Evolutionary conservation across 2,329 filamentous ascomycete genomes (phyloP).

Genomic region (Exophiala oligosperma): DNA sequence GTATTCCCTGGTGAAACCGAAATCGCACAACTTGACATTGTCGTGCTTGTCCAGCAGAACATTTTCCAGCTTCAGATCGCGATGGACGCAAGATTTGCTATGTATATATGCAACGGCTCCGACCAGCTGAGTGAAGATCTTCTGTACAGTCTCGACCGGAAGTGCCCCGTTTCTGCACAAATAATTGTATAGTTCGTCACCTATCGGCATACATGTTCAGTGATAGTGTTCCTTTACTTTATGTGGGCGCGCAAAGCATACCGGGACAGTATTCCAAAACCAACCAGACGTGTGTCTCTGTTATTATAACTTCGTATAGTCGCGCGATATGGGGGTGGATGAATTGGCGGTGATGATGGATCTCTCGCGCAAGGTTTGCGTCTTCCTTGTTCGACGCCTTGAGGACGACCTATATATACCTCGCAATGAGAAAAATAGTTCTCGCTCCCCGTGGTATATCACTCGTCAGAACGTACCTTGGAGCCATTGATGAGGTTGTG

Average conservation of each 20-base stretch:
- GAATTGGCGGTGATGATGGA: constrained; percentile 97
- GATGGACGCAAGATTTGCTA: constrained; percentile 90
- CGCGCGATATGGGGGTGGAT: constrained; percentile 95
- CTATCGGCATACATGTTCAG: constrained; percentile 48
- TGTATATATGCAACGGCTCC: constrained; percentile 96
- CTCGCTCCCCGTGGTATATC: background rate
- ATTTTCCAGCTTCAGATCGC: constrained; percentile 94
- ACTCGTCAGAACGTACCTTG: constrained; percentile 62
- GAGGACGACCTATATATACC: constrained; percentile 74
- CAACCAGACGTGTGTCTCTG: constrained; percentile 91
- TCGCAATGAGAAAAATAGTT: constrained; percentile 13
- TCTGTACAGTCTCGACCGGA: constrained; percentile 82
- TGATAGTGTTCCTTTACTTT: constrained; percentile 7
- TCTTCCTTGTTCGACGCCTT: constrained; percentile 97
- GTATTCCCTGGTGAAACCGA: constrained; percentile 97
- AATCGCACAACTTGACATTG: constrained; percentile 96
- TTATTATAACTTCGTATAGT: constrained; percentile 97
- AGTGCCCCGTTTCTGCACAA: constrained; percentile 84
- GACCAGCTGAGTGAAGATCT: constrained; percentile 92
- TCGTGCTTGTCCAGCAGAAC: constrained; percentile 95
- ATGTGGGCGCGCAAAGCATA: constrained; percentile 43
- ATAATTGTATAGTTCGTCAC: constrained; percentile 96
- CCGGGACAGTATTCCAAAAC: constrained; percentile 95
- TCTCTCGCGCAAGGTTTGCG: constrained; percentile 92
- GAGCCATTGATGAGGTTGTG: constrained; percentile 99